Evolutionary conservation across 2,329 filamentous ascomycete genomes (phyloP), one percentile per base, ranked within the genome.

Genomic region (Diaporthe helianthi): DNA sequence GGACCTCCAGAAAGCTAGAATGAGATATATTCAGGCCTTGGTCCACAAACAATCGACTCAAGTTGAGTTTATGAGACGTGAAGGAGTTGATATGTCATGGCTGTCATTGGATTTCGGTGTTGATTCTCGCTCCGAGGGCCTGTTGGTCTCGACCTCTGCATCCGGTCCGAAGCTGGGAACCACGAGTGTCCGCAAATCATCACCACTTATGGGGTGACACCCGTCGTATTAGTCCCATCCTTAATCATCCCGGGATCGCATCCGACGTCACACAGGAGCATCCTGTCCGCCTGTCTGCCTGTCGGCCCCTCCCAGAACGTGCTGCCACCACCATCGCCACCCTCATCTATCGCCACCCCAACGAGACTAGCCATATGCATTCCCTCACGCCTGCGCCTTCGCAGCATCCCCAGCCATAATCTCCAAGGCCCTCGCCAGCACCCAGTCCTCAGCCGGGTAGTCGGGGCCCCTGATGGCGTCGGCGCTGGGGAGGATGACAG

Each of bases 391-490:
- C 55, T 67, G 31, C 15, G 31, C 49, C 38, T 41, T 47, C 12
- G 64, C 64, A 4, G 64, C 65, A 4, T 26, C 26, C 41, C 29
- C 67, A 8, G 53, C 61, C 54, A 69, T 3, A 6, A 63, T 24
- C 41, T 58, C 67, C 47, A 69, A 24, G 17, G 67, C 63, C 7
- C 76, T 74, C 13, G 66, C 71, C 60, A 81, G 69, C 12, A 80
- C 75, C 31, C 81, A 76, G 47, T 83, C 80, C 66, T 83, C 81
- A 5, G 54, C 69, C 5, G 75, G 75, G 9, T 78, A 78, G 29
- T 78, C 76, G 3, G 73, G 73, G 0, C 80, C 77, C 41, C 73
- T 76, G 33, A 82, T 76, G 4, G 71, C 70, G 15, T 76, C 73
- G 19, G 74, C 81, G 0, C 77, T 75, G 1, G 80, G 80, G 5